phyloP scores from a whole-genome alignment of 2,329 filamentous ascomycete species.

The Rugonectria rugulosa region DNA sequence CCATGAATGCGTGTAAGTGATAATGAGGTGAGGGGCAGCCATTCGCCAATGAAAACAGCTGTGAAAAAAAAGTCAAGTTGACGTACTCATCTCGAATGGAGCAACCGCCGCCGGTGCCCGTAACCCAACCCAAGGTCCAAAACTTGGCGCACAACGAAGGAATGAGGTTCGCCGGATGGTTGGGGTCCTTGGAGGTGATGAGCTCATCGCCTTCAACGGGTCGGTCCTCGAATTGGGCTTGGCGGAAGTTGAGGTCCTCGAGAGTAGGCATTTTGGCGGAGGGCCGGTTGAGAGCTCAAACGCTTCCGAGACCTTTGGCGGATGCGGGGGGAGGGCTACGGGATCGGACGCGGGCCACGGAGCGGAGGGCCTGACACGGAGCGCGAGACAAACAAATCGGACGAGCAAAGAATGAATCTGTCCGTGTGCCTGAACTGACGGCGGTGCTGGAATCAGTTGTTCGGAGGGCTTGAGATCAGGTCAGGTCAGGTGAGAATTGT shows the following conservation, averaged over 20 bases:
- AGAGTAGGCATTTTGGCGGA: conserved; percentile 20
- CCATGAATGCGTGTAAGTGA: neutral
- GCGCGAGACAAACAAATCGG: conserved; percentile 12
- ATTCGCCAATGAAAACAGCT: neutral
- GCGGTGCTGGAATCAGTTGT: conserved; percentile 8
- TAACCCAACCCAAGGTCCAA: conserved; percentile 94
- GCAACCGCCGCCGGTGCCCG: conserved; percentile 82
- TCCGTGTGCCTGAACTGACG: conserved; percentile 10
- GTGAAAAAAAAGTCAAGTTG: conserved; percentile 15
- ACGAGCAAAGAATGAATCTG: conserved; percentile 11
- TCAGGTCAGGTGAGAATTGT: conserved; percentile 13
- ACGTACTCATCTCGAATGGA: conserved; percentile 74
- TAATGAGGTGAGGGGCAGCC: neutral
- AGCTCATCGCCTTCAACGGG: conserved; percentile 45
- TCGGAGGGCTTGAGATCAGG: neutral
- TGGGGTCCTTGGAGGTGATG: conserved; percentile 70
- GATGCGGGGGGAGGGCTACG: conserved; percentile 5
- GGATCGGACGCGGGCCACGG: conserved; percentile 13
- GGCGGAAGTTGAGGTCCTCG: conserved; percentile 19
- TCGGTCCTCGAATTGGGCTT: neutral
- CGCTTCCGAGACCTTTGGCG: too few species aligned
- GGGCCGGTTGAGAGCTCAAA: too few species aligned
- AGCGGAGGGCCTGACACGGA: conserved; percentile 18
- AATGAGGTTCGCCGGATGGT: conserved; percentile 95
- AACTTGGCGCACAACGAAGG: conserved; percentile 94